Evolutionary conservation across 441 rosid genomes (phyloP).

Genomic region (Monsonia emarginata): DNA sequence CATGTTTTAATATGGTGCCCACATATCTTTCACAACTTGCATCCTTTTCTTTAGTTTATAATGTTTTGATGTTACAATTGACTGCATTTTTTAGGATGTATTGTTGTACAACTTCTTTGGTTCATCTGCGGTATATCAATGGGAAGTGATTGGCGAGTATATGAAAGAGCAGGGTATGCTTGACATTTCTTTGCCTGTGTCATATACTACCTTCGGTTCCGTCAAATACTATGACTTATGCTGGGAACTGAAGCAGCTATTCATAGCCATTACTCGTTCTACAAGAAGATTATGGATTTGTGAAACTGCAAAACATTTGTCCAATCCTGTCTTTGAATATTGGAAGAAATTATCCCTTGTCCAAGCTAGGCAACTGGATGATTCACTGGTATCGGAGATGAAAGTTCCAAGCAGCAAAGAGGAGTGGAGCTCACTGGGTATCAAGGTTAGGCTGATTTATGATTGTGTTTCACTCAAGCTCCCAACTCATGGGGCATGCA

Average conservation of each 20-base stretch:
- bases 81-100: conserved; percentile 32
- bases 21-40: not conserved
- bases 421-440: conserved; percentile 40
- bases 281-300: conserved; percentile 44
- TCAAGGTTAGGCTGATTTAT: conserved; percentile 27
- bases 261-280: conserved; percentile 47
- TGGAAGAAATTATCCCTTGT: conserved; percentile 39
- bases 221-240: conserved; percentile 33
- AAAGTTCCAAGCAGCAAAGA: conserved; percentile 40
- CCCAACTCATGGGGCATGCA: not conserved
- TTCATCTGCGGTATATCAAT: conserved; percentile 32
- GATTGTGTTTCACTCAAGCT: not conserved
- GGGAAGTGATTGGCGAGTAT: conserved; percentile 39
- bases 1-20: not conserved
- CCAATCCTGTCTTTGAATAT: conserved; percentile 33
- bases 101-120: conserved; percentile 42
- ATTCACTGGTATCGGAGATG: conserved; percentile 31
- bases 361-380: conserved; percentile 32
- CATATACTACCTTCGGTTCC: conserved; percentile 25
- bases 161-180: conserved; percentile 32
- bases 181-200: conserved; percentile 10
- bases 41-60: not conserved
- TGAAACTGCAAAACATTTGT: conserved; percentile 27
- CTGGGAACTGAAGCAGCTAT: conserved; percentile 49
- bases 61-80: not conserved